Base-by-base conservation (phyloP, 148 eudicot genomes). In the Cornus controversa region DNA sequence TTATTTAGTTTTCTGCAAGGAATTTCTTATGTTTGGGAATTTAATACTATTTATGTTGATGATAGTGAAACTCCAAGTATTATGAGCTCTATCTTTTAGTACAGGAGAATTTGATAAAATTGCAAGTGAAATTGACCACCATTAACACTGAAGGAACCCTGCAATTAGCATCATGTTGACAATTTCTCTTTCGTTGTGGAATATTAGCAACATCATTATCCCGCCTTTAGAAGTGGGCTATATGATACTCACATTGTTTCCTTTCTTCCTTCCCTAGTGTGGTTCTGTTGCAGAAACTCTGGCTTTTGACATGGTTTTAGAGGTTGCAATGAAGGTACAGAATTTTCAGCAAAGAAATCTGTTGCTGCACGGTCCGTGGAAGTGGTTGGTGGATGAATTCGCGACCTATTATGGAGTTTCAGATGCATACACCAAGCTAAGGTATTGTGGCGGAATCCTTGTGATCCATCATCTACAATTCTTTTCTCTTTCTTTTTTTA, bases 201-300 rank as follows among this genome's bases (percentile, higher is more conserved):
- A 11, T 37, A 23, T 25, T 9, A 7, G 25, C 7, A 75, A 22
- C 24, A 22, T 42, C 1, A 10, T 40, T 45, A 64, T 65, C 60
- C 26, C 3, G 54, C 34, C 29, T 36, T 29, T 28, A n/a, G 23
- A 45, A 72, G 13, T 60, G 8, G 6, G 64, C 27, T 45, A 14
- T 25, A 58, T 36, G 50, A 10, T 45, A 15, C 36, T 78, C 47
- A 77, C 65, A 25, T 42, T 7, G 6, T 65, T 18, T 63, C 22
- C 28, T 37, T 76, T 6, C 22, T 47, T 69, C 37, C 65, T 22
- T 76, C 47, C 66, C 34, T 68, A 91, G 94, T 92, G 94, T 69
- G 92, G 92, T 68, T 86, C 93, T 72, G 93, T 94, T 83, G 94
- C 97, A 36, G 98, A 94, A 80, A 94, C 98, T 72, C 91, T 94